Evolutionary conservation across 1,139 yeast genomes (phyloP).

Genomic region (Geotrichum cucujoidarum): DNA sequence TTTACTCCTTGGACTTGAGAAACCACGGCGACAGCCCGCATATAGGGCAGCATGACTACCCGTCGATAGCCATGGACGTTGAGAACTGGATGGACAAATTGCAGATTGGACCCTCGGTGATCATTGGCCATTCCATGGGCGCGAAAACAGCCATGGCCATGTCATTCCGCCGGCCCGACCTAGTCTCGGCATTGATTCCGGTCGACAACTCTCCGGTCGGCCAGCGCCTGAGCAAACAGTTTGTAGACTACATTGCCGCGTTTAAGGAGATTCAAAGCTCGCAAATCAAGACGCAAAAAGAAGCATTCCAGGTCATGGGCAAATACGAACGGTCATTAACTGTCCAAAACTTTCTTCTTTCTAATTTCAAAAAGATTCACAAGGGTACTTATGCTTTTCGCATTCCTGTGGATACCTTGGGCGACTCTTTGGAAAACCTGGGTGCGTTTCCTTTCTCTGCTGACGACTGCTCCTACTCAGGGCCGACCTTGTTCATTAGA

Average conservation of each 20-base stretch:
- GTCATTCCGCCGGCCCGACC: conserved; percentile 61
- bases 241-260: conserved; percentile 60
- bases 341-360: conserved; percentile 70
- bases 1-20: conserved; percentile 74
- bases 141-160: conserved; percentile 92
- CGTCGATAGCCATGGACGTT: conserved; percentile 79
- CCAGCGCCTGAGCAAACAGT: conserved; percentile 52
- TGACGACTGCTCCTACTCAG: conserved; percentile 51
- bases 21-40: conserved; percentile 93
- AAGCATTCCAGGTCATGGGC: conserved; percentile 61
- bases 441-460: conserved; percentile 79
- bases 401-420: conserved; percentile 66
- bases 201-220: conserved; percentile 90
- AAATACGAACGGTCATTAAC: conserved; percentile 54
- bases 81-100: conserved; percentile 59
- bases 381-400: conserved; percentile 39
- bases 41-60: conserved; percentile 61
- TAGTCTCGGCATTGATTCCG: conserved; percentile 59
- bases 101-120: conserved; percentile 49
- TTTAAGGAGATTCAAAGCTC: conserved; percentile 46
- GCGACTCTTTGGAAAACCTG: conserved; percentile 59
- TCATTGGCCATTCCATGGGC: conserved; percentile 96
- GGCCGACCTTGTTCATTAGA: conserved; percentile 73
- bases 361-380: conserved; percentile 53
- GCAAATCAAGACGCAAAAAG: conserved; percentile 50